These are phyloP conservation scores for Quercus alba DNA, from an alignment of 306 rosid species.

Conservation along the genomic window DNA sequence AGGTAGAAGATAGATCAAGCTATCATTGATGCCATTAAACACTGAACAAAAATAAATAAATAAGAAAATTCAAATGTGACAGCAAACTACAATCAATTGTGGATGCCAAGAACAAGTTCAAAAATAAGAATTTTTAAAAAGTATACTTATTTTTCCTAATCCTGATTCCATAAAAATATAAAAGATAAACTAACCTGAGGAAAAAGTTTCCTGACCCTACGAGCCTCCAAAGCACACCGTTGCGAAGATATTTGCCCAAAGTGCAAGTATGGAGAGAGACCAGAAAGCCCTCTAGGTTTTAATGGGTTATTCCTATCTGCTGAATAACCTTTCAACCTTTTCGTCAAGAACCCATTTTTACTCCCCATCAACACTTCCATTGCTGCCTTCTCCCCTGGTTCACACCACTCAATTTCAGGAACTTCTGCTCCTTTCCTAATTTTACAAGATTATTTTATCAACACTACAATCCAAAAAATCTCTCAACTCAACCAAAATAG, in stretches of 20 bases:
- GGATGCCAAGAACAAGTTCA: not conserved
- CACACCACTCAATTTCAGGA: conserved; percentile 89
- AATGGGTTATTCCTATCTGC: conserved; percentile 69
- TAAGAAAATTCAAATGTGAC: not conserved
- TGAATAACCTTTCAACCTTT: conserved; percentile 66
- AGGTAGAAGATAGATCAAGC: conserved; percentile 15
- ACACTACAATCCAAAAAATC: conserved; percentile 1
- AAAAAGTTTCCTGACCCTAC: conserved; percentile 34
- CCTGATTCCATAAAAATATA: not conserved
- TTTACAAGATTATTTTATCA: conserved; percentile 12
- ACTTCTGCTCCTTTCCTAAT: conserved; percentile 81
- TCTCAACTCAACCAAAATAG: not conserved
- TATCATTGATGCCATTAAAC: conserved; percentile 2
- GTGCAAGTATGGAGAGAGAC: conserved; percentile 92
- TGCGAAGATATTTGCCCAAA: conserved; percentile 92
- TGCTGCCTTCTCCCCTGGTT: conserved; percentile 81
- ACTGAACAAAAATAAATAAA: not conserved
- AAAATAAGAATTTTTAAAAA: not conserved
- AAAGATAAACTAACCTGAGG: conserved; percentile 53
- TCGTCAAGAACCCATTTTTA: conserved; percentile 80
- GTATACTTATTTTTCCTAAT: not conserved
- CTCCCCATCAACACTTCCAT: conserved; percentile 81
- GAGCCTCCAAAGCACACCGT: conserved; percentile 93
- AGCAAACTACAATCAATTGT: not conserved
- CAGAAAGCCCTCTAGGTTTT: conserved; percentile 71